Percentiles rank a stretch among this genome's conserved stretches.
These are phyloP conservation scores for Ephemerocybe angulata DNA, from an alignment of 768 basidiomycete species.

Conservation along the genomic window DNA sequence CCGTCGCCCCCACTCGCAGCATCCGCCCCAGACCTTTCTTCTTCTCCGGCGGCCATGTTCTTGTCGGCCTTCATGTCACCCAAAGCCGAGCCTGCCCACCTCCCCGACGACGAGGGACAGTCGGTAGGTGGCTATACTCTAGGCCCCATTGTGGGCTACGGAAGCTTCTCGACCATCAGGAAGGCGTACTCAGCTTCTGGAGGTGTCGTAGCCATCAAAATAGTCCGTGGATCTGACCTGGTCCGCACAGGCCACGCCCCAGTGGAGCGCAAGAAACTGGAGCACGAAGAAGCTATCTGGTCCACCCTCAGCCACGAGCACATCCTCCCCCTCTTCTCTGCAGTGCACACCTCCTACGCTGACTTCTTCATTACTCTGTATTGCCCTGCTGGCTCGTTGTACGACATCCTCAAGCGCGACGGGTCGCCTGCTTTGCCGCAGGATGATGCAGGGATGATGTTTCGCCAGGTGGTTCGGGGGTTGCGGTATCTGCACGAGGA, in stretches of 20 bases:
- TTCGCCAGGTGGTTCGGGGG: conserved; percentile 80
- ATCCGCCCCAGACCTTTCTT: conserved; percentile 19
- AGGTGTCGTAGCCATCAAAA: conserved; percentile 76
- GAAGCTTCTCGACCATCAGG: conserved; percentile 79
- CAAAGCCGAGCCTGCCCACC: conserved; percentile 23
- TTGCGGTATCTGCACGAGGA: conserved; percentile 79
- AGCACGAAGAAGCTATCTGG: conserved; percentile 74
- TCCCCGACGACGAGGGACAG: conserved; percentile 67
- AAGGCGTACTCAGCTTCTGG: conserved; percentile 64
- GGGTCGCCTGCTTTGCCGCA: conserved; percentile 64
- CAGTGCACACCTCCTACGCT: conserved; percentile 53
- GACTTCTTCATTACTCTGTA: conserved; percentile 80
- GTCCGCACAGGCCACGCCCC: conserved; percentile 48
- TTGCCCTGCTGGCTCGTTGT: conserved; percentile 83
- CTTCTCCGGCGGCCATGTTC: conserved; percentile 74
- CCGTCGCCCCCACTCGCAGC: conserved; percentile 13
- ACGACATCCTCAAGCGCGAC: conserved; percentile 74
- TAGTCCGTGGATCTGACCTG: conserved; percentile 60
- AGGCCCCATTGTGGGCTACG: conserved; percentile 71
- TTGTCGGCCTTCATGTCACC: conserved; percentile 59
- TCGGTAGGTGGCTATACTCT: conserved; percentile 69
- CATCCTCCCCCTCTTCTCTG: conserved; percentile 77
- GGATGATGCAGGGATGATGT: conserved; percentile 82
- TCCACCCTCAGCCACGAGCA: conserved; percentile 77
- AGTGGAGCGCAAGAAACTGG: conserved; percentile 51